phyloP scores from a whole-genome alignment of 2,329 filamentous ascomycete species.

The Lachnellula arida region DNA sequence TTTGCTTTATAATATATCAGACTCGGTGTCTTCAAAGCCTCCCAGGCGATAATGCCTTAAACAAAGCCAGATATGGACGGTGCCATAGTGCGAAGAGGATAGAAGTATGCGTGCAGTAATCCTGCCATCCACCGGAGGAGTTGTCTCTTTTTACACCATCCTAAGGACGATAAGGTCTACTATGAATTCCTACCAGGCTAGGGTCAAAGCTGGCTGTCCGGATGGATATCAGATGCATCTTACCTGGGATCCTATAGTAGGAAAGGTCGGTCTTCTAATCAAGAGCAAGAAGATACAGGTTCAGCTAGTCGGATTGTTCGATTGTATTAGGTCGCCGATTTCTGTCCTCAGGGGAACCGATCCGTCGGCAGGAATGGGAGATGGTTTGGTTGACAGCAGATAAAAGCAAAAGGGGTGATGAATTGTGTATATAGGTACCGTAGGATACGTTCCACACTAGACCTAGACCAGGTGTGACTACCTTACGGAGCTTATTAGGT shows the following conservation, averaged over 20 bases:
- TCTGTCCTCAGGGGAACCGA: conserved; percentile 51
- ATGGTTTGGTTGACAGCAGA: no score
- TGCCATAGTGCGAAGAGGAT: conserved; percentile 80
- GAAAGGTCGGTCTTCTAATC: conserved; percentile 63
- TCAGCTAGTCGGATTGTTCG: conserved; percentile 60
- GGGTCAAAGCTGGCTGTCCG: neutral
- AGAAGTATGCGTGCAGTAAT: conserved; percentile 71
- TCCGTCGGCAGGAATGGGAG: neutral
- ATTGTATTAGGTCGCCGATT: conserved; percentile 56
- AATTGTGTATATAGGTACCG: no score
- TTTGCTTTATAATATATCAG: conserved; percentile 48
- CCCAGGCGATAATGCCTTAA: conserved; percentile 39
- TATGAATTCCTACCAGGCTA: conserved; percentile 60
- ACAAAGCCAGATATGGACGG: conserved; percentile 68
- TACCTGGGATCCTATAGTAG: conserved; percentile 75
- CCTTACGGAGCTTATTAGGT: no score
- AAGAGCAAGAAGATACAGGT: conserved; percentile 71
- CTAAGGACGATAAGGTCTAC: conserved; percentile 61
- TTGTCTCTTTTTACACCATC: conserved; percentile 44
- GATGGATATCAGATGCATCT: neutral
- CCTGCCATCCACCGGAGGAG: conserved; percentile 14
- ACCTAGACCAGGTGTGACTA: no score
- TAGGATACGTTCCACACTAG: no score
- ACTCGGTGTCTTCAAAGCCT: neutral
- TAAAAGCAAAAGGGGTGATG: no score